phyloP scores from a whole-genome alignment of 345 rosid genomes.

The Sonneratia alba region DNA sequence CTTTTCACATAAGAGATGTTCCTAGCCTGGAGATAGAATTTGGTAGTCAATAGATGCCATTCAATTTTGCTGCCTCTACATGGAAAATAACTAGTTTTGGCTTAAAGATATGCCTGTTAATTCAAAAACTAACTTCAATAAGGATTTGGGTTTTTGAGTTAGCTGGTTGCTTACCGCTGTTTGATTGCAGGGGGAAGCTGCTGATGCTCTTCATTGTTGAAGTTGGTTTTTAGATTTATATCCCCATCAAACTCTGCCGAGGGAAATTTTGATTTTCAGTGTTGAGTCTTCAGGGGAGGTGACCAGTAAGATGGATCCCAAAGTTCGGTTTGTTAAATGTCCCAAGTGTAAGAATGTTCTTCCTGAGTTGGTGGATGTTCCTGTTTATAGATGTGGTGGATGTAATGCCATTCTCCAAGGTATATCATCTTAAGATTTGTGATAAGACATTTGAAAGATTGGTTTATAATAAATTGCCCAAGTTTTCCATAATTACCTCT shows the following conservation, averaged over 20 bases:
- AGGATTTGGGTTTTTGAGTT: neutral
- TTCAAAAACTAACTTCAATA: neutral
- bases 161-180: neutral
- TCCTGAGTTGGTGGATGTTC: constrained; percentile 44
- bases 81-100: neutral
- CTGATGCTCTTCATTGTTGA: neutral
- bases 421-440: constrained; percentile 10
- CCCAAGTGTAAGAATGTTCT: constrained; percentile 57
- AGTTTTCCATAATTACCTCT: too few relatives aligned
- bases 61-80: neutral
- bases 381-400: constrained; percentile 60
- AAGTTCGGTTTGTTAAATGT: constrained; percentile 55
- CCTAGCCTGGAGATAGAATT: neutral
- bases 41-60: neutral
- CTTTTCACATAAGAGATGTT: neutral
- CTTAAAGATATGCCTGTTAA: neutral
- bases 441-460: neutral
- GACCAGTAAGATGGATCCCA: constrained; percentile 24
- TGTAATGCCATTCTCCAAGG: constrained; percentile 60
- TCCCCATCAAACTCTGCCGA: neutral
- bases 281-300: constrained; percentile 11
- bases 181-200: neutral
- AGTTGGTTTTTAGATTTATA: neutral
- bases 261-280: neutral
- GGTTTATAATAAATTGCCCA: neutral